A percentile compares a stretch with the other conserved stretches of the same genome.
Conservation (phyloP, 2,329 filamentous ascomycete genomes). For the Torrubiella hemipterigena region DNA sequence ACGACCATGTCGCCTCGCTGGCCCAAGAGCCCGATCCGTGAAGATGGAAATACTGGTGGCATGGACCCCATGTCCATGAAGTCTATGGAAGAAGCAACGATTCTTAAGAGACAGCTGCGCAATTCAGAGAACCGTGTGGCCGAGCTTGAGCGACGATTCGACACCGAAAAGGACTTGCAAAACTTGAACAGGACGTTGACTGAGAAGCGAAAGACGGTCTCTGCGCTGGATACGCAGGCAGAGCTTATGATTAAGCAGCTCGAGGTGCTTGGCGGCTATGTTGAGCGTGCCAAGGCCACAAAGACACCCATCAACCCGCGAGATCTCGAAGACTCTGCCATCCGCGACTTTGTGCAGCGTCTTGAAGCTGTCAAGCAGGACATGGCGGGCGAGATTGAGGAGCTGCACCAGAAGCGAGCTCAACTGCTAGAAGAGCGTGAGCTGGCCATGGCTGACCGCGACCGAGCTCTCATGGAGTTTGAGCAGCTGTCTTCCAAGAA, state of each 20-base stretch:
- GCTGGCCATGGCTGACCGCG: constrained; percentile 71
- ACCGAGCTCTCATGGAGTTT: constrained; percentile 89
- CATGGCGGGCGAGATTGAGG: constrained; percentile 46
- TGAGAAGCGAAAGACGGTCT: constrained; percentile 93
- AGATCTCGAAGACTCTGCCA: constrained; percentile 76
- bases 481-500: constrained; percentile 93
- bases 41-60: constrained; percentile 49
- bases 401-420: constrained; percentile 60
- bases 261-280: constrained; percentile 77
- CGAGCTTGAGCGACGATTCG: constrained; percentile 73
- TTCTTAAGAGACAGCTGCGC: constrained; percentile 64
- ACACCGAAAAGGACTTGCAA: constrained; percentile 51
- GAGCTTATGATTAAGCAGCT: constrained; percentile 92
- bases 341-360: constrained; percentile 80
- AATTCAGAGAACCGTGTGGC: constrained; percentile 75
- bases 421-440: constrained; percentile 76
- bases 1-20: constrained; percentile 54
- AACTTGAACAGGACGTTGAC: constrained; percentile 77
- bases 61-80: constrained; percentile 59
- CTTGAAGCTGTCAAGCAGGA: constrained; percentile 48
- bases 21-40: constrained; percentile 54
- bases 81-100: constrained; percentile 51
- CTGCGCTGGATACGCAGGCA: constrained; percentile 83
- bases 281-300: constrained; percentile 74
- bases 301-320: constrained; percentile 69